A percentile compares a stretch with the other conserved stretches of the same genome.
Evolutionary conservation across 768 basidiomycete species (phyloP).

Genomic region (Suillus sp.): DNA sequence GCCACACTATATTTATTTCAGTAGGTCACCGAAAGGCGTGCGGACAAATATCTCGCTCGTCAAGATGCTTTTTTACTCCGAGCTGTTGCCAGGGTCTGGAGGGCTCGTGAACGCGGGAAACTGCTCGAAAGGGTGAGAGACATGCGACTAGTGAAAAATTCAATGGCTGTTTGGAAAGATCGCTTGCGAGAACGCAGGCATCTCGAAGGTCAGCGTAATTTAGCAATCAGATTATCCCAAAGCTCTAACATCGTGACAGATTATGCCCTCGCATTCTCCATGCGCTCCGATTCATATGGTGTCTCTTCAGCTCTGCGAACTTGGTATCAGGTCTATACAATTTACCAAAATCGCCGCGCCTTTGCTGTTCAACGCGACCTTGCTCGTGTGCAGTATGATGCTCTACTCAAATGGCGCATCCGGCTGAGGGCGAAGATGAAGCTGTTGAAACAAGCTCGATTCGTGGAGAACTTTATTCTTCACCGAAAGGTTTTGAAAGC

Average conservation of each 20-base stretch:
- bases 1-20: conserved; percentile 16
- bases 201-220: conserved; percentile 46
- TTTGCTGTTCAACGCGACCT: conserved; percentile 48
- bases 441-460: conserved; percentile 53
- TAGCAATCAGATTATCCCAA: conserved; percentile 3
- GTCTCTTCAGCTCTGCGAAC: conserved; percentile 40
- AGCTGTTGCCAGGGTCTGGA: conserved; percentile 66
- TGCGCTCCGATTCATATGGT: conserved; percentile 44
- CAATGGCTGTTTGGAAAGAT: conserved; percentile 54
- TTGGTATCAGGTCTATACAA: conserved; percentile 47
- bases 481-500: conserved; percentile 47
- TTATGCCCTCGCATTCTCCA: conserved; percentile 50
- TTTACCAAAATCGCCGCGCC: conserved; percentile 47
- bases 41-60: conserved; percentile 54
- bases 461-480: conserved; percentile 53
- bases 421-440: conserved; percentile 51
- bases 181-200: conserved; percentile 41
- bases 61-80: conserved; percentile 61
- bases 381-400: conserved; percentile 41
- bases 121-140: conserved; percentile 56
- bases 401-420: conserved; percentile 58
- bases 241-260: conserved; percentile 35
- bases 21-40: conserved; percentile 61
- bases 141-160: conserved; percentile 45
- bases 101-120: conserved; percentile 62